Conservation (phyloP, 306 rosid genomes). For the Inga leiocalycina region DNA sequence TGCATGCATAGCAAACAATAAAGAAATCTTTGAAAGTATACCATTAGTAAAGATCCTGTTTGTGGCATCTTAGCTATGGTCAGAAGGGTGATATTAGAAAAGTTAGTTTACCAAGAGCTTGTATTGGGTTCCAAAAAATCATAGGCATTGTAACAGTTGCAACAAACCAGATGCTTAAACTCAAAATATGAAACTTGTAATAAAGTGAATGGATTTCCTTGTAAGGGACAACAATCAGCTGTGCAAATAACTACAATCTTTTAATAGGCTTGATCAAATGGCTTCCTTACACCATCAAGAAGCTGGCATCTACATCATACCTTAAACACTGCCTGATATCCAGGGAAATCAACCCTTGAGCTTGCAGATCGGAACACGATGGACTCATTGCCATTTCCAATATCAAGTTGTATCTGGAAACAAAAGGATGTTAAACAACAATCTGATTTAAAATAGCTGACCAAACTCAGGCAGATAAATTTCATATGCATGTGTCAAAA, state of each 20-base stretch:
- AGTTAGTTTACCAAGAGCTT: background rate
- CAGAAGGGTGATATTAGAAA: constrained; percentile 15
- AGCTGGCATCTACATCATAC: constrained; percentile 42
- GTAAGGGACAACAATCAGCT: constrained; percentile 1
- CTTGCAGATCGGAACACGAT: constrained; percentile 71
- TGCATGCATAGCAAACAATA: constrained; percentile 19
- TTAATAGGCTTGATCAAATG: constrained; percentile 24
- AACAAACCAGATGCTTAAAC: constrained; percentile 18
- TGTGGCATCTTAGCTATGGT: constrained; percentile 1
- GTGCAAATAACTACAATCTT: constrained; percentile 4
- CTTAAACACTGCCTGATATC: constrained; percentile 80
- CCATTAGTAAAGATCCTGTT: constrained; percentile 12
- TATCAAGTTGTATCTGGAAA: constrained; percentile 75
- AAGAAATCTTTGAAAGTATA: background rate
- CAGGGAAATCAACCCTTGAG: constrained; percentile 74
- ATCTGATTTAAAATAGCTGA: constrained; percentile 11
- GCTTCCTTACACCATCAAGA: constrained; percentile 18
- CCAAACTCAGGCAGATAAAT: constrained; percentile 32
- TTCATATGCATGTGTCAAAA: background rate
- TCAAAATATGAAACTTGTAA: background rate
- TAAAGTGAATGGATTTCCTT: background rate
- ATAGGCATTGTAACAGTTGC: constrained; percentile 8
- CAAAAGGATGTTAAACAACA: constrained; percentile 32
- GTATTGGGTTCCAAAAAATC: constrained; percentile 2
- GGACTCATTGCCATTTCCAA: constrained; percentile 67